A percentile compares a stretch with the other conserved stretches of the same genome.
phyloP scores from a whole-genome alignment of 805 yeast species.

The Cyberlindnera saturnus region DNA sequence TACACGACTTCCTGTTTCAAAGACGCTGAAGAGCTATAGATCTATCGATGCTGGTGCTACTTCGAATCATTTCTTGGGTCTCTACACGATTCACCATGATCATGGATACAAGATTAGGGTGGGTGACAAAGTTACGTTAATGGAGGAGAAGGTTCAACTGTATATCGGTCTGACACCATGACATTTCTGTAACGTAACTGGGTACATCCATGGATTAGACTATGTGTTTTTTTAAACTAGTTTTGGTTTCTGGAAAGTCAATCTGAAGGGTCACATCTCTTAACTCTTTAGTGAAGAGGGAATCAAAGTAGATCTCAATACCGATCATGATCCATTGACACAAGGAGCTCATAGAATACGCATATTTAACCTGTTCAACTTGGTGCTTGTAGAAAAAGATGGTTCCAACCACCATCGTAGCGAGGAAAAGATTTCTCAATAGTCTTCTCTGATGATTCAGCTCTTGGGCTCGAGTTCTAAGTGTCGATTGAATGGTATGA shows the following conservation, averaged over 20 bases:
- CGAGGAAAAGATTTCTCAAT: neutral
- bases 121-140: slow-evolving; percentile 14
- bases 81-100: slow-evolving; percentile 15
- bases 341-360: neutral
- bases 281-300: neutral
- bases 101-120: slow-evolving; percentile 14
- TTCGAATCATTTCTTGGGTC: slow-evolving; percentile 12
- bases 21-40: slow-evolving; percentile 12
- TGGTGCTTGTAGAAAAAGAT: slow-evolving; percentile 1
- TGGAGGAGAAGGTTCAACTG: slow-evolving; percentile 8
- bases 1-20: slow-evolving; percentile 12
- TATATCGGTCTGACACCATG: neutral
- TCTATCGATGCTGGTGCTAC: slow-evolving; percentile 12
- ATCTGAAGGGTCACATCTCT: neutral
- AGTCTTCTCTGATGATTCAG: neutral
- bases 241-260: neutral
- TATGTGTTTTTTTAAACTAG: neutral
- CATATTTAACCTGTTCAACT: neutral
- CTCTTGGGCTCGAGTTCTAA: neutral
- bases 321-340: neutral
- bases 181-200: neutral
- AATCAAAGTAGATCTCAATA: neutral
- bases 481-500: neutral
- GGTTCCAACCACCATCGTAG: neutral
- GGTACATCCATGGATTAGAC: neutral